phyloP scores from a whole-genome alignment of 345 rosid genomes.

The Corchorus capsularis region DNA sequence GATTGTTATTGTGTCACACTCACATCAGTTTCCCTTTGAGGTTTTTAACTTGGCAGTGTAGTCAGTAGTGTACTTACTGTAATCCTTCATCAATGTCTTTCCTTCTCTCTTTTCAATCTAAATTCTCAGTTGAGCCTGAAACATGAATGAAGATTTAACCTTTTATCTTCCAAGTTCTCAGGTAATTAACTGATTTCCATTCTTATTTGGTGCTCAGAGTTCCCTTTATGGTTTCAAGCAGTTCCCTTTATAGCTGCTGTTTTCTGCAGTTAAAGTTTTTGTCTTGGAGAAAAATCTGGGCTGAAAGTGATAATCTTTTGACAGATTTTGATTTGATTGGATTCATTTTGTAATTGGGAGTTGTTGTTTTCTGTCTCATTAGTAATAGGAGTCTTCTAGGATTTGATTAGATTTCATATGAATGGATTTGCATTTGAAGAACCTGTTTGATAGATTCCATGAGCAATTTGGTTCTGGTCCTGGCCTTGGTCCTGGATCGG shows the following conservation, averaged over 20 bases:
- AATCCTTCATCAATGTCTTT: not conserved
- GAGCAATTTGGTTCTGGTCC: conserved; percentile 81
- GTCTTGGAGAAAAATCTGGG: not conserved
- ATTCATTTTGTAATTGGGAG: conserved; percentile 13
- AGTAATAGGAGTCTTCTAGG: not conserved
- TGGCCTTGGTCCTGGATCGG: conserved; percentile 78
- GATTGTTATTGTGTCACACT: not conserved
- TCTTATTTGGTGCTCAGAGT: not conserved
- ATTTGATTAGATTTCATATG: conserved; percentile 22
- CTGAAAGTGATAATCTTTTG: not conserved
- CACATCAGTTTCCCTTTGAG: not conserved
- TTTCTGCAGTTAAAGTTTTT: not conserved
- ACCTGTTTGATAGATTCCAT: conserved; percentile 57
- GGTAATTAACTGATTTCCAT: not conserved
- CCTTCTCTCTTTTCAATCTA: conserved; percentile 11
- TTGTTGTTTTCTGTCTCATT: conserved; percentile 3
- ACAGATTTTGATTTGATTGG: not conserved
- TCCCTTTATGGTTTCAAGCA: not conserved
- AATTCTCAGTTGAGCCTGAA: not conserved
- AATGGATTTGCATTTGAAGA: conserved; percentile 79
- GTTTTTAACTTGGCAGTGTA: not conserved
- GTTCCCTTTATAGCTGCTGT: not conserved
- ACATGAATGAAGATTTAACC: not conserved
- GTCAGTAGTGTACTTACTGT: not conserved
- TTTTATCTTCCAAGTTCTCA: not conserved